Evolutionary conservation across 805 yeast genomes (phyloP).

Genomic region (Cyberlindnera lachancei): DNA sequence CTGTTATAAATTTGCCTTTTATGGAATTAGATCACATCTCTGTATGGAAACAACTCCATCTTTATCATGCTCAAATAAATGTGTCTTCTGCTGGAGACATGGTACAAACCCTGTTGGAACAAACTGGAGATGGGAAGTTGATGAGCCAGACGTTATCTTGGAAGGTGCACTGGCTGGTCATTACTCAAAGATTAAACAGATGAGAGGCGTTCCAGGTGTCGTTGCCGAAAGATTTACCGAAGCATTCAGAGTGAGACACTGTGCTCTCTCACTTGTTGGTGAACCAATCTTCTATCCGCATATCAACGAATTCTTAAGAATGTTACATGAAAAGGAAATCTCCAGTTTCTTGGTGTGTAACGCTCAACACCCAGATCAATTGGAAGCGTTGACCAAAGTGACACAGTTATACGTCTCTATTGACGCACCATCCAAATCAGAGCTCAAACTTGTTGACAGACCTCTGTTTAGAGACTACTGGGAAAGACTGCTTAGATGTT

Average conservation of each 20-base stretch:
- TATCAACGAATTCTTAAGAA: constrained; percentile 73
- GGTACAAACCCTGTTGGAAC: constrained; percentile 97
- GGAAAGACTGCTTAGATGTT: constrained; percentile 78
- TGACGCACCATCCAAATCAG: constrained; percentile 84
- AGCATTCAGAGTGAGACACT: constrained; percentile 82
- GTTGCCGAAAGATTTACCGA: constrained; percentile 84
- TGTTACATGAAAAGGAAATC: constrained; percentile 74
- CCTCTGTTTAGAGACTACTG: constrained; percentile 88
- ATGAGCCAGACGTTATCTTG: constrained; percentile 75
- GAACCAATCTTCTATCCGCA: constrained; percentile 93
- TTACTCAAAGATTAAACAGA: constrained; percentile 84
- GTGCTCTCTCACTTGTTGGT: constrained; percentile 89
- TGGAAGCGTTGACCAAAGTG: constrained; percentile 61
- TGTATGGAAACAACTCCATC: constrained; percentile 97
- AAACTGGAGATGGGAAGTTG: constrained; percentile 94
- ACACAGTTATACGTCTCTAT: constrained; percentile 90
- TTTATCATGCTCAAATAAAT: constrained; percentile 86
- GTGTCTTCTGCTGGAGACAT: constrained; percentile 97
- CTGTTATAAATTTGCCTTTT: constrained; percentile 87
- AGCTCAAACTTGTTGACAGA: constrained; percentile 76
- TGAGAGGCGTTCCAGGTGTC: constrained; percentile 95
- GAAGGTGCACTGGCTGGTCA: constrained; percentile 87
- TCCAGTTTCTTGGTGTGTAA: constrained; percentile 89
- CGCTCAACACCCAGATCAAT: constrained; percentile 90
- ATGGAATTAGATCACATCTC: constrained; percentile 82